Percentiles rank a stretch among this genome's conserved stretches.
Conservation (phyloP, 2,329 filamentous ascomycete species). For the Gnomoniopsis smithogilvyi region DNA sequence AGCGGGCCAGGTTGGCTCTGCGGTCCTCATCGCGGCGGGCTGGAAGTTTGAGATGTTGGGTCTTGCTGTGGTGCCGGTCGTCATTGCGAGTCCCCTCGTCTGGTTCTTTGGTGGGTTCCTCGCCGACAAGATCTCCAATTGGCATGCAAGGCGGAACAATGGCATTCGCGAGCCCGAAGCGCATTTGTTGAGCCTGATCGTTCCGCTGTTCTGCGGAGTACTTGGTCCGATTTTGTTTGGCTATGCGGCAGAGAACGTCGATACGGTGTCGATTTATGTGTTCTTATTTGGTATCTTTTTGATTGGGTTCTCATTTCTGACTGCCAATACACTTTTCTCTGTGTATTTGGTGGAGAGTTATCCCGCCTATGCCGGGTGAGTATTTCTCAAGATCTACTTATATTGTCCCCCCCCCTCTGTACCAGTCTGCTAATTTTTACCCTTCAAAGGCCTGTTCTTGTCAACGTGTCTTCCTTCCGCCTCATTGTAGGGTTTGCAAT, state of each 20-base stretch:
- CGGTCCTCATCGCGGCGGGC: conserved; percentile 23
- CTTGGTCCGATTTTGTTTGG: conserved; percentile 24
- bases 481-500: conserved; percentile 21
- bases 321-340: conserved; percentile 22
- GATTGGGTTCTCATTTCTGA: conserved; percentile 22
- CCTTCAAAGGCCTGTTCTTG: conserved; percentile 21
- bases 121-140: conserved; percentile 28
- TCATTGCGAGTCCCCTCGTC: conserved; percentile 20
- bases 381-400: no score
- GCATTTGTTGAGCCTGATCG: conserved; percentile 23
- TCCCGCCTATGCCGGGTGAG: conserved; percentile 23
- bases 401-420: no score
- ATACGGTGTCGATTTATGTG: conserved; percentile 18
- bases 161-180: conserved; percentile 26
- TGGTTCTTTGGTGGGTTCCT: conserved; percentile 30
- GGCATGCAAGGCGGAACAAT: conserved; percentile 20
- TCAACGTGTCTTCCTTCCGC: conserved; percentile 22
- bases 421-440: not conserved
- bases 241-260: conserved; percentile 21
- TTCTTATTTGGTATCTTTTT: conserved; percentile 23
- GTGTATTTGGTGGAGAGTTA: conserved; percentile 26
- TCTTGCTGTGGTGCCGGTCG: conserved; percentile 22
- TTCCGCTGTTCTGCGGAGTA: conserved; percentile 23
- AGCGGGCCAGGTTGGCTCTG: conserved; percentile 21
- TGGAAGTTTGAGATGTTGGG: conserved; percentile 28